Evolutionary conservation across 2,329 filamentous ascomycete species (phyloP).

Genomic region (Periconia sp.): DNA sequence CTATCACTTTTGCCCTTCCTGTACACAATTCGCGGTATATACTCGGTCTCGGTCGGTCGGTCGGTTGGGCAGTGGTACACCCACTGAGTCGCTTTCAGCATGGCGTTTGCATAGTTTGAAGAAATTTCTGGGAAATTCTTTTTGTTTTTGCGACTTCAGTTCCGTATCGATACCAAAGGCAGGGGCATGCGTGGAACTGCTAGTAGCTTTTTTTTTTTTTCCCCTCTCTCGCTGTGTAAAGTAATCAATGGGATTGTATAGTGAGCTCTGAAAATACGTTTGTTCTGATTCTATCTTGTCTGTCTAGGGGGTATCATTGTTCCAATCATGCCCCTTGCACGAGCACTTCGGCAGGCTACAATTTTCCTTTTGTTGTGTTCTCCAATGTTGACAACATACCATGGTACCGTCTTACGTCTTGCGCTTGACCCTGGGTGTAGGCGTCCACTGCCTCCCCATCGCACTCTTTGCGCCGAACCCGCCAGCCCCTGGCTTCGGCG

Average conservation of each 20-base stretch:
- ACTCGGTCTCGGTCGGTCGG: no score
- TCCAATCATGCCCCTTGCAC: no score
- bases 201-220: no score
- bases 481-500: constrained; percentile 19
- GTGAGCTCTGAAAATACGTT: no score
- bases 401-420: constrained; percentile 16
- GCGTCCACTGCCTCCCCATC: constrained; percentile 34
- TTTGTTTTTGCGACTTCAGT: neutral
- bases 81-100: constrained; percentile 10
- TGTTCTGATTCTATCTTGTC: no score
- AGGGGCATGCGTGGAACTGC: no score
- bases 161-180: no score
- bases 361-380: neutral
- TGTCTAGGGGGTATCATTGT: neutral
- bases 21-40: no score
- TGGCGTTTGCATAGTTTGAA: constrained; percentile 27
- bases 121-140: neutral
- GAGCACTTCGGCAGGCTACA: constrained; percentile 34
- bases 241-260: no score
- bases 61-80: no score
- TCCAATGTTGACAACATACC: constrained; percentile 4
- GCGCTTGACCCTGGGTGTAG: constrained; percentile 30
- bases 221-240: no score
- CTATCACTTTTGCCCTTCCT: no score
- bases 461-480: constrained; percentile 12